phyloP scores from a whole-genome alignment of 306 rosid genomes.

The Morella rubra region DNA sequence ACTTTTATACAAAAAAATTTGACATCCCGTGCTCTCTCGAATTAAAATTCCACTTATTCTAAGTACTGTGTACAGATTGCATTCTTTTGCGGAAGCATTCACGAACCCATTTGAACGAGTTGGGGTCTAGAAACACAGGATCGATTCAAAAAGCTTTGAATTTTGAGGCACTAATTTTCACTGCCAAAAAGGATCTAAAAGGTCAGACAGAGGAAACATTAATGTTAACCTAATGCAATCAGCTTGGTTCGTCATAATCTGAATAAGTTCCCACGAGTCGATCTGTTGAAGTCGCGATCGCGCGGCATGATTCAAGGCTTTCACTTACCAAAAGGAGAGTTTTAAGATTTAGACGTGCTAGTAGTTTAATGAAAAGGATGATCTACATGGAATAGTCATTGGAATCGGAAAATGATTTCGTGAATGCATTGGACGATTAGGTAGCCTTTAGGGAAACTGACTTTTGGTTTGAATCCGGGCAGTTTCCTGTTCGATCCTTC shows the following conservation, averaged over 20 bases:
- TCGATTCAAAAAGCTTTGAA: not conserved
- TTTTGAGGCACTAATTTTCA: not conserved
- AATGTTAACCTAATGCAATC: not conserved
- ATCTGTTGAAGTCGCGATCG: not conserved
- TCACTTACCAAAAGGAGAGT: too few species aligned
- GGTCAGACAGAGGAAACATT: not conserved
- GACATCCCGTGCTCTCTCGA: too few species aligned
- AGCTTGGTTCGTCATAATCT: not conserved
- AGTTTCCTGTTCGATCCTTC: too few species aligned
- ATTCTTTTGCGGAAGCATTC: not conserved
- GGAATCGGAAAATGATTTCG: not conserved
- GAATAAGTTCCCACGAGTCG: not conserved
- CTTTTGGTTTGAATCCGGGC: not conserved
- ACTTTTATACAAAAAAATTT: too few species aligned
- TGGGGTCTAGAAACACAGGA: not conserved
- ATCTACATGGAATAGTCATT: not conserved
- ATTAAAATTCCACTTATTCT: too few species aligned
- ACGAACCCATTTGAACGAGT: not conserved
- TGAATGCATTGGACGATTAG: slow-evolving; percentile 12
- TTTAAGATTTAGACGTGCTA: not conserved
- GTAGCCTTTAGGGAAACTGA: not conserved
- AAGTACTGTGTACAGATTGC: too few species aligned
- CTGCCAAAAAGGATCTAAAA: not conserved
- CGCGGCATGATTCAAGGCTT: too few species aligned
- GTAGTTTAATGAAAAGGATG: not conserved